Percentiles rank a stretch among this genome's conserved stretches.
Evolutionary conservation across 2,329 filamentous ascomycete species (phyloP).

Genomic region (Diaporthe sp.): DNA sequence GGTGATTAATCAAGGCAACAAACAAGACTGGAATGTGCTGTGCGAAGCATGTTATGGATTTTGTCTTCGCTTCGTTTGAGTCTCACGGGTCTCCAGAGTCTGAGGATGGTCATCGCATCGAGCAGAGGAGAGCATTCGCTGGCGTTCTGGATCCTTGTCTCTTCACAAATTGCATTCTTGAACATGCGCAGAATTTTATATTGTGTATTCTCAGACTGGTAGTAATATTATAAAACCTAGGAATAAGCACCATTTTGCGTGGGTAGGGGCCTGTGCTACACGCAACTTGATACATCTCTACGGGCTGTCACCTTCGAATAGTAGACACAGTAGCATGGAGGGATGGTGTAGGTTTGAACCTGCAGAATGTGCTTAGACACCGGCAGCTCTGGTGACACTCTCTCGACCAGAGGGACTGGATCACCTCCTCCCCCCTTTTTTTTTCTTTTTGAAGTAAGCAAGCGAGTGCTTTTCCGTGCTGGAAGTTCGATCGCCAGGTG

Average conservation of each 20-base stretch:
- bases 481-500: too few species aligned
- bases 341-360: too few species aligned
- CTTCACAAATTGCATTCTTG: conserved; percentile 17
- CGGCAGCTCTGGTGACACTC: too few species aligned
- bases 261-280: too few species aligned
- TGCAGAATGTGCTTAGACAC: too few species aligned
- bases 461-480: too few species aligned
- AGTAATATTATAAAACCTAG: not conserved
- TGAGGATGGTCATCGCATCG: not conserved
- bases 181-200: not conserved
- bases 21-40: not conserved
- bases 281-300: too few species aligned
- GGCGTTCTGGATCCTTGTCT: conserved; percentile 5
- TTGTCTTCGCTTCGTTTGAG: not conserved
- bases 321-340: too few species aligned
- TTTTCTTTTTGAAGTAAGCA: too few species aligned
- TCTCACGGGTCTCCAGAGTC: not conserved
- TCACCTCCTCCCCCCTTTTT: too few species aligned
- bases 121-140: not conserved
- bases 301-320: too few species aligned
- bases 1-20: not conserved
- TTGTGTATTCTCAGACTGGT: not conserved
- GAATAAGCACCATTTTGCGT: not conserved
- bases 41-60: not conserved
- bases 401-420: too few species aligned